Base-by-base conservation (phyloP, 1,139 yeast genomes). In the Kodamaea anthophila region DNA sequence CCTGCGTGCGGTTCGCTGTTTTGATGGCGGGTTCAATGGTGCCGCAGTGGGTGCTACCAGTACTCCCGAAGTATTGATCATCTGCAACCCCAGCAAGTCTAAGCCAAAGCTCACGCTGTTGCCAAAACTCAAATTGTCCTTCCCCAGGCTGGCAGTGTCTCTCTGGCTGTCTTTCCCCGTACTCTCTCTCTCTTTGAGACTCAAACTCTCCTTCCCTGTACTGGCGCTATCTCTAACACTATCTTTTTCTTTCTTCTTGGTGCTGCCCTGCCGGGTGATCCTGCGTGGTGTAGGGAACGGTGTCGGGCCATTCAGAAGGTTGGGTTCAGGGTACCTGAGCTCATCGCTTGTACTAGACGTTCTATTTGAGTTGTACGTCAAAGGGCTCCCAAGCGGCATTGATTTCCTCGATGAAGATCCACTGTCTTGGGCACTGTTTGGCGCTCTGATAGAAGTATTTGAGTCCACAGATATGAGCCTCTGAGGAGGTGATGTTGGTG, bases 271-370 rank as follows among this genome's bases (percentile, higher is more conserved):
- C 4, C 27, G 27, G 7, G 9, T 10, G 13, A 13, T 13, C 18
- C 29, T 19, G 12, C 16, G 10, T 8, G 37, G 37, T 8, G 35
- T 32, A 24, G 33, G 36, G 27, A 30, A 32, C 5, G 50, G 51
- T 1, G 51, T 43, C 14, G 34, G 35, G 13, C 37, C 29, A 20
- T 41, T 39, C 12, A 51, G 39, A 12, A 47, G 31, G 13, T 42
- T 42, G 4, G 53, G 52, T 13, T 47, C 53, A 2, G 53, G 53
- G 31, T 47, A 49, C 24, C 34, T 42, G 23, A 28, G 31, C 4
- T 41, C 47, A 10, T 39, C 43, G 8, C 35, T 23, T 13, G 18
- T 48, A 24, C 42, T 42, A 23, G 18, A 16, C 6, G 18, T 6
- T 16, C 18, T 6, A 9, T 16, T n/a, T n/a, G n/a, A n/a, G n/a